Conservation (phyloP, 495 filamentous ascomycete species). For the Rhypophila decipiens region DNA sequence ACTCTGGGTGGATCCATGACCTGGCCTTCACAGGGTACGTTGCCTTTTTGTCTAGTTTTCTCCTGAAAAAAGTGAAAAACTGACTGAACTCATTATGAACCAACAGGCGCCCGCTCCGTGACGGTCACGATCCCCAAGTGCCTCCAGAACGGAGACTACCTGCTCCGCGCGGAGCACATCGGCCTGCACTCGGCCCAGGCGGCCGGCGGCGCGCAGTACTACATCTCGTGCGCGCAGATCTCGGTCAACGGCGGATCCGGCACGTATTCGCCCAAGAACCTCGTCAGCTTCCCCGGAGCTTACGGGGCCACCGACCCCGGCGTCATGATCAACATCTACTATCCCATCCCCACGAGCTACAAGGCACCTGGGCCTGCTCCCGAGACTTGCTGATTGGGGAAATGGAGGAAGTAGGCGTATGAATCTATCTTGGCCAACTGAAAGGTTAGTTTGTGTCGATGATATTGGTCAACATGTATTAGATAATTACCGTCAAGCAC, state of each 20-base stretch:
- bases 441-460: no score
- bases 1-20: constrained; percentile 29
- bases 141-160: constrained; percentile 50
- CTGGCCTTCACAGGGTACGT: constrained; percentile 40
- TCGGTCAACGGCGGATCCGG: constrained; percentile 35
- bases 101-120: constrained; percentile 24
- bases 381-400: constrained; percentile 25
- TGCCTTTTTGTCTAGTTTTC: neutral
- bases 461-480: no score
- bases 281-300: constrained; percentile 39
- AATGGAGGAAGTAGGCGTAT: no score
- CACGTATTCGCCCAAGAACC: constrained; percentile 24
- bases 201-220: constrained; percentile 48
- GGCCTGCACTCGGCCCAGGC: constrained; percentile 42
- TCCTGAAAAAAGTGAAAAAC: neutral
- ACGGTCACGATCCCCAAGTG: constrained; percentile 43
- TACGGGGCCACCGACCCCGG: constrained; percentile 38
- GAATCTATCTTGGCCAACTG: no score
- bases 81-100: no score
- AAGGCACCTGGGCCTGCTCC: constrained; percentile 27
- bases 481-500: no score
- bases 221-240: constrained; percentile 44
- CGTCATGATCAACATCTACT: constrained; percentile 44
- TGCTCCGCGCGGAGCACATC: constrained; percentile 54
- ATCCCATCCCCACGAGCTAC: constrained; percentile 33